These are phyloP conservation scores for Calonectria montana DNA, from an alignment of 2,329 filamentous ascomycete genomes.

Conservation along the genomic window DNA sequence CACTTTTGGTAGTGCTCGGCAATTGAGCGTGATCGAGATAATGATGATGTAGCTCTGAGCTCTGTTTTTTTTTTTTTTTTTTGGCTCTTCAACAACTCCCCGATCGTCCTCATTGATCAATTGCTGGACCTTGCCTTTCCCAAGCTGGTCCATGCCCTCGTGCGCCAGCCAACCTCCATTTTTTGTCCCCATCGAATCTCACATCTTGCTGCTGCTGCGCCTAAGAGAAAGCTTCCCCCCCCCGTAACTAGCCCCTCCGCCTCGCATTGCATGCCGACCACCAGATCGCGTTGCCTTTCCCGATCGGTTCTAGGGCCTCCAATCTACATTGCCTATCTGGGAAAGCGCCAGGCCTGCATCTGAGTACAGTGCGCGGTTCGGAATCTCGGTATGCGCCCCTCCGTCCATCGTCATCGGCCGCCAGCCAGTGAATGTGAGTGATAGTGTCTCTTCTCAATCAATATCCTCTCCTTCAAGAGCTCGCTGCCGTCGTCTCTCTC, in stretches of 20 bases:
- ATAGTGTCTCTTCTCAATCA: background rate
- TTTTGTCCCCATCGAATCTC: background rate
- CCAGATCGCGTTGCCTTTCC: constrained; percentile 15
- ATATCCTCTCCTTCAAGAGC: background rate
- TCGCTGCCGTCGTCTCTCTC: background rate
- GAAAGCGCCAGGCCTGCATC: background rate
- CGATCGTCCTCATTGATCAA: background rate
- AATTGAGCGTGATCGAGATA: background rate
- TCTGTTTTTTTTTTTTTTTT: background rate
- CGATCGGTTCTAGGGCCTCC: background rate
- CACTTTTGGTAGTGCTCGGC: background rate
- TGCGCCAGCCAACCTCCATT: background rate
- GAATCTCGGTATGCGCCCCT: background rate
- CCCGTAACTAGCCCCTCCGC: background rate
- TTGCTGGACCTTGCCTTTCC: background rate
- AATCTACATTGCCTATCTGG: background rate
- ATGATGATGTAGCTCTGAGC: background rate
- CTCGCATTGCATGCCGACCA: constrained; percentile 5
- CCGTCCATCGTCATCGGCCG: constrained; percentile 11
- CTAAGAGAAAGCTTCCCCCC: background rate
- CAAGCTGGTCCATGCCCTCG: background rate
- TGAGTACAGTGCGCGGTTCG: background rate
- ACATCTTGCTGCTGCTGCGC: background rate
- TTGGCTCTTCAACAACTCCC: background rate
- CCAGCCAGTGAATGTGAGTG: background rate